Base-by-base conservation (phyloP, 1,284 basidiomycete species). In the Xerocomus nothofagi region DNA sequence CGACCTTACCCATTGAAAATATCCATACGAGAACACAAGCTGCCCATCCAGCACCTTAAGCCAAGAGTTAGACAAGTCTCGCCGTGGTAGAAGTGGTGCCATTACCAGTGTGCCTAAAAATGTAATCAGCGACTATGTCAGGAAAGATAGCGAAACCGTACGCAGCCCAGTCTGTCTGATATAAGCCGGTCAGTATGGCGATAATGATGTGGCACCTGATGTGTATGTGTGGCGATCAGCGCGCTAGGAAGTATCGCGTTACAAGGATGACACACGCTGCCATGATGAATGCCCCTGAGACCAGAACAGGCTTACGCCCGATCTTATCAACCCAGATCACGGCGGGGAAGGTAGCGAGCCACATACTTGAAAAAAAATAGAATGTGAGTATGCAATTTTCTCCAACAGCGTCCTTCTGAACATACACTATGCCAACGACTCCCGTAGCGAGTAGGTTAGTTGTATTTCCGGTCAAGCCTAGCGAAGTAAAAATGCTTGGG, bases 361-460 rank as follows among this genome's bases (percentile, higher is more conserved):
- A 85, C 81, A 85, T 85, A 32, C 82, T 85, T n/a, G n/a, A n/a
- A n/a, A 54, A n/a, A 47, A 37, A 10, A 32, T 15, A 12, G n/a
- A 9, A 30, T 26, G 37, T 39, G 20, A 55, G 40, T 44, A 34
- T 17, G 4, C 17, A 42, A 4, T n/a, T 20, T 14, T 27, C 43
- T 27, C 18, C 8, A 12, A 12, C 14, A 9, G 17, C 15, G 18
- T 17, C 43, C 44, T 23, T 11, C 6, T 12, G 18, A 54, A 71
- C 81, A 38, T 71, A 84, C 79, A 81, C 85, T 59, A 92, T 81
- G 40, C 90, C 90, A 49, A 91, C 90, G 11, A 92, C 82, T 43
- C 90, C 91, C 10, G 90, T 92, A 2, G 89, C 87, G 29, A 92
- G 75, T 2, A 91, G 74, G 0, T 77, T 79, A 31, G 73, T 77